Base-by-base conservation (phyloP, 2,329 filamentous ascomycete genomes). In the Penicillium vulpinum region DNA sequence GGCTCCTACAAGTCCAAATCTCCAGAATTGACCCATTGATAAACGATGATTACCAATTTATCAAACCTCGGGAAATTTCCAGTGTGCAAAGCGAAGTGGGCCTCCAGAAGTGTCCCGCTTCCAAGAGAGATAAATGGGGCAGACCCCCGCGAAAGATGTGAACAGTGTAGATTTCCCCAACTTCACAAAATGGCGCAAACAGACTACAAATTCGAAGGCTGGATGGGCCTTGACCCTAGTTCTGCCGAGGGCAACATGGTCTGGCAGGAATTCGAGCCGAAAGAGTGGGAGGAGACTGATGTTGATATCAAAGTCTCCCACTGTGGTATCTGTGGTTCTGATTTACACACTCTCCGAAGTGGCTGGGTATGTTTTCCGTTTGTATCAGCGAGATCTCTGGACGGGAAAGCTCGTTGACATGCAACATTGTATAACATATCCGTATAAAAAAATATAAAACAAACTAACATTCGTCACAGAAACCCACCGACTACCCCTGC, bases 201-300 rank as follows among this genome's bases (percentile, higher is more conserved):
- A 55, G 73, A 79, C 61, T 80, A 81, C 70, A 80, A 78, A 54
- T 85, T 85, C 67, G 76, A 83, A 67, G 83, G 83, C 65, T 85
- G 83, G 83, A 74, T 84, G 62, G 83, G 80, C 66, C 77, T 80
- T 35, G 79, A 81, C 70, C 65, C 75, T 31, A 71, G 73, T 57
- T 72, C 81, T 13, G 79, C 73, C 33, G 68, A 83, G 51, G 83
- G 83, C 56, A 82, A 82, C 52, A 81, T 85, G 77, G 75, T 74
- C 33, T 84, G 81, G 81, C 73, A 79, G 39, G 71, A 81, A 54
- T 88, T 82, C 54, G 78, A 85, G 71, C 85, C 85, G 36, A 88
- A 88, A 77, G 73, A 75, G n/a, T 88, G 85, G 82, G 81, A 85
- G 43, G 86, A 88, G 68, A 82, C 79, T 26, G 85, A 88, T 60